Conservation (phyloP, 2,329 filamentous ascomycete genomes). For the Clonostachys solani region DNA sequence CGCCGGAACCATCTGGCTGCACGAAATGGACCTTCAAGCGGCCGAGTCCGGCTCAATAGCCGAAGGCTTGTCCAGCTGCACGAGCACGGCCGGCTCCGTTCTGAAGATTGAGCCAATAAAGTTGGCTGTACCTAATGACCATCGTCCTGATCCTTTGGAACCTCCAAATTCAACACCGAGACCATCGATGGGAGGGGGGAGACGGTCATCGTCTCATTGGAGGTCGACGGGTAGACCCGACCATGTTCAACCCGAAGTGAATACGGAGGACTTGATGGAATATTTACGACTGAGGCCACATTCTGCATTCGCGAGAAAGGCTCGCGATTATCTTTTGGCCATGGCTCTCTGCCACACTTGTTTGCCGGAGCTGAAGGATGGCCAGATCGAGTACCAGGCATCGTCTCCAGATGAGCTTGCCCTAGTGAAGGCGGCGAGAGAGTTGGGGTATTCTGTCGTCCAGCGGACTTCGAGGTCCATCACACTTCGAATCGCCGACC, state of each 20-base stretch:
- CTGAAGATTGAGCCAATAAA: constrained; percentile 18
- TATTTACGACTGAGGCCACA: constrained; percentile 74
- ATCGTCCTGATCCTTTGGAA: constrained; percentile 9
- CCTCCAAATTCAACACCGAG: constrained; percentile 19
- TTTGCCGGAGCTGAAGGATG: constrained; percentile 72
- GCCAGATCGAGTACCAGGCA: constrained; percentile 76
- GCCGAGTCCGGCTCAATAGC: constrained; percentile 10
- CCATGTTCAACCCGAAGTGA: constrained; percentile 50
- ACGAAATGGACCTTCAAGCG: constrained; percentile 64
- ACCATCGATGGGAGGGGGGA: constrained; percentile 22
- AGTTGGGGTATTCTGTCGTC: constrained; percentile 75
- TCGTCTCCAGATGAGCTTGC: constrained; percentile 89
- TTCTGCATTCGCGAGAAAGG: constrained; percentile 73
- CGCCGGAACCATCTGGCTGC: constrained; percentile 84
- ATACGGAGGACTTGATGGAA: constrained; percentile 70
- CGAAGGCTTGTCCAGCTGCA: constrained; percentile 10
- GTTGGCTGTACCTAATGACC: constrained; percentile 22
- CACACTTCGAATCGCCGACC: constrained; percentile 38
- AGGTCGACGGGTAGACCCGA: constrained; percentile 42
- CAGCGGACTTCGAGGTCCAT: constrained; percentile 71
- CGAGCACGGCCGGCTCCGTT: constrained; percentile 14
- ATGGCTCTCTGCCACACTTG: constrained; percentile 90
- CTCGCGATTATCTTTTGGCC: constrained; percentile 76
- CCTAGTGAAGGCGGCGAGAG: constrained; percentile 77
- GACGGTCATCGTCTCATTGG: constrained; percentile 45